Evolutionary conservation across 176 grass and related monocot genomes (phyloP).

Genomic region (Puya raimondii): DNA sequence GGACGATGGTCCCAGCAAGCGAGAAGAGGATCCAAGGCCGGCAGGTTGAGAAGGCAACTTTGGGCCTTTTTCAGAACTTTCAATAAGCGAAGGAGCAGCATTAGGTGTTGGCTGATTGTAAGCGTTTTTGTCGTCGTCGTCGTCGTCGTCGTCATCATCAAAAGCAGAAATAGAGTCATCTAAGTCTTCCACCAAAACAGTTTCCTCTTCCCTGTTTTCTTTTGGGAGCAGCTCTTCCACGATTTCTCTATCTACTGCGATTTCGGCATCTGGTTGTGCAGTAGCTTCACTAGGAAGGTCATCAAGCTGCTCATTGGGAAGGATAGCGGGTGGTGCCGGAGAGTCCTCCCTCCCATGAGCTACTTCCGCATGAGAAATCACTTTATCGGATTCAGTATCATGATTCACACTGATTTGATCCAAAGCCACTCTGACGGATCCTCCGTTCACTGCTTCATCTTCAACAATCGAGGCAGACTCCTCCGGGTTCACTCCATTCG

Average conservation of each 20-base stretch:
- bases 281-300: not conserved
- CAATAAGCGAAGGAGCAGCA: conserved; percentile 8
- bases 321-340: not conserved
- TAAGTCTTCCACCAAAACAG: conserved; percentile 45
- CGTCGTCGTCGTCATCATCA: conserved; percentile 53
- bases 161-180: conserved; percentile 31
- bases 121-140: conserved; percentile 42
- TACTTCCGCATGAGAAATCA: not conserved
- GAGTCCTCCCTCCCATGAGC: not conserved
- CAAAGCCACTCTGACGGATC: not conserved
- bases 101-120: conserved; percentile 16
- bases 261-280: not conserved
- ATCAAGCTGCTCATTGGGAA: not conserved
- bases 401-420: not conserved
- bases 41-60: conserved; percentile 43
- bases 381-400: not conserved
- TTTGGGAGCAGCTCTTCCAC: not conserved
- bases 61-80: conserved; percentile 17
- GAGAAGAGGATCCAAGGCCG: conserved; percentile 64
- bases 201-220: conserved; percentile 16
- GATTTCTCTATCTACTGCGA: not conserved
- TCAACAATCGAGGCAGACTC: not conserved
- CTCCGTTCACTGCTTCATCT: not conserved
- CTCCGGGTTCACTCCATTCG: not conserved
- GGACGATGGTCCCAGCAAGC: conserved; percentile 42